Conservation (phyloP, 1,139 yeast species). For the Nadsonia commutata region DNA sequence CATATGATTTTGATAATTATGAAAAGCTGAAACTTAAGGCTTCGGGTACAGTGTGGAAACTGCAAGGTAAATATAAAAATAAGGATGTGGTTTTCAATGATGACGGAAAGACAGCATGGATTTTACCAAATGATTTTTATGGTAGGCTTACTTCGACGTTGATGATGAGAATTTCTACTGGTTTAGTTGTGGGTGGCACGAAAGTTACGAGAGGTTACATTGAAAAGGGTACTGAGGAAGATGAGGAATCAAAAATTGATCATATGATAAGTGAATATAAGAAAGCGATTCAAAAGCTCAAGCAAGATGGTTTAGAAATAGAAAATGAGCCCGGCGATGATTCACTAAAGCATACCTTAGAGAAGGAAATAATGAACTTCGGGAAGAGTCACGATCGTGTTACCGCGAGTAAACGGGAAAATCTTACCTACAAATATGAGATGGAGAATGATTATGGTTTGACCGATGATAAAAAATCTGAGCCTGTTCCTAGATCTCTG, state of each 20-base stretch:
- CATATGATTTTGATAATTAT: background rate
- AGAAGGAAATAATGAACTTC: background rate
- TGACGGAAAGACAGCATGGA: constrained; percentile 14
- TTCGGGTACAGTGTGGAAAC: constrained; percentile 9
- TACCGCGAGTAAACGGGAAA: background rate
- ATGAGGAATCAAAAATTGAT: constrained; percentile 6
- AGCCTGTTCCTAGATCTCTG: background rate
- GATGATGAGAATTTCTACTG: constrained; percentile 12
- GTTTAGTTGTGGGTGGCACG: constrained; percentile 10
- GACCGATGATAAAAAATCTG: constrained; percentile 8
- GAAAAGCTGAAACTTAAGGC: constrained; percentile 1
- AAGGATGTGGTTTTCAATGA: constrained; percentile 13
- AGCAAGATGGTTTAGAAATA: background rate
- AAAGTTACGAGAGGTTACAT: constrained; percentile 7
- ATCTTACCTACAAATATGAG: constrained; percentile 11
- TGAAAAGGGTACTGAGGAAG: constrained; percentile 11
- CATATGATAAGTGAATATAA: background rate
- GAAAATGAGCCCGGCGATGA: background rate
- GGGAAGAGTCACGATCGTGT: background rate
- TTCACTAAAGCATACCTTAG: background rate
- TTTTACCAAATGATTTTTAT: constrained; percentile 14
- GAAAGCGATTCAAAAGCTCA: background rate
- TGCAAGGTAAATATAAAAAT: constrained; percentile 14
- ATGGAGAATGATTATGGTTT: constrained; percentile 18
- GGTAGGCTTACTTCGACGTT: constrained; percentile 13